Base-by-base conservation (phyloP, 2,329 filamentous ascomycete species). In the Juglanconis oblonga region DNA sequence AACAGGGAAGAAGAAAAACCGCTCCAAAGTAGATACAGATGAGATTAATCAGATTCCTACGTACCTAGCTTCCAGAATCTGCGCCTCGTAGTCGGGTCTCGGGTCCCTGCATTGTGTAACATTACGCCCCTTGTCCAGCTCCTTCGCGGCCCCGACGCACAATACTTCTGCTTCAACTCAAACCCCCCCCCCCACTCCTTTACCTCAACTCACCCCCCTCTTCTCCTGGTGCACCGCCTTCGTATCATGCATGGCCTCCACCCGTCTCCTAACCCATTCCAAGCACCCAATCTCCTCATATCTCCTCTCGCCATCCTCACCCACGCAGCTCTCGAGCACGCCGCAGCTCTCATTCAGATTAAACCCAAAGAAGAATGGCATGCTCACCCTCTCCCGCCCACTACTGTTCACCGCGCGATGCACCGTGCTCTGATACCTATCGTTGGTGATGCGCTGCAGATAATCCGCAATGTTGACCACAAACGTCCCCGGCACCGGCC, bases 391-490 rank as follows among this genome's bases (percentile, higher is more conserved):
- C 59, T 77, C 75, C 17, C 69, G 66, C 0, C 67, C 71, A 7
- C 71, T 73, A 31, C 68, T 63, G 53, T 81, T 82, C 38, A 77
- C 72, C 1, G 77, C 79, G 2, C 78, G 69, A 62, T 81, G 80
- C n/a, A 82, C 73, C 0, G 78, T 81, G 49, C 75, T 79, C 57
- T 79, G 73, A 58, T 80, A 82, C 50, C 69, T 59, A 17, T 77
- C 80, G 57, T 83, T 83, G 1, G 79, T 81, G 70, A 78, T 79
- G 14, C 79, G 73, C 73, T 80, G 79, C 62, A 83, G 67, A 56
- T 76, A 80, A 64, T 83, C 79, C 5, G 74, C 81, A 17, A 82
- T 77, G 55, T 83, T 83, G n/a, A 83, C 77, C 14, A 83, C 78
- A 50, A 81, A 73, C 0, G 79, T 73, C 1, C 72, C 76, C 1